Conservation (phyloP, 2,329 filamentous ascomycete species). For the Hypoxylon sp. region DNA sequence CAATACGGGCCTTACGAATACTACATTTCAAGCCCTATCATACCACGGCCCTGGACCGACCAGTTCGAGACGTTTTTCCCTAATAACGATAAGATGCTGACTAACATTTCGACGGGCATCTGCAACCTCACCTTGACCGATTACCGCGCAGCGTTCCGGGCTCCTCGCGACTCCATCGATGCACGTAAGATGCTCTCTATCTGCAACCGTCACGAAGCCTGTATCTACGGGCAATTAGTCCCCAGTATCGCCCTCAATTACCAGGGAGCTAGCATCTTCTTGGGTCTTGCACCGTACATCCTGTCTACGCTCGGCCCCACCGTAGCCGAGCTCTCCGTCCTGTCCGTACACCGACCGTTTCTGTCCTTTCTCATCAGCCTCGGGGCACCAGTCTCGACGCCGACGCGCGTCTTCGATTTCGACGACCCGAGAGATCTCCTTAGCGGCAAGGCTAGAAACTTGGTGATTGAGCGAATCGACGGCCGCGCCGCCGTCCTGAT, state of each 20-base stretch:
- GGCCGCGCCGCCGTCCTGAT: background rate
- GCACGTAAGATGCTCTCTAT: conserved; percentile 2
- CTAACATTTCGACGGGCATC: conserved; percentile 10
- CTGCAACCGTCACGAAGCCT: conserved; percentile 20
- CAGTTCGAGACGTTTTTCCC: conserved; percentile 13
- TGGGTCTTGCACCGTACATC: background rate
- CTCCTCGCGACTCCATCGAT: background rate
- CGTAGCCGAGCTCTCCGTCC: background rate
- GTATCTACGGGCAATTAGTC: conserved; percentile 1
- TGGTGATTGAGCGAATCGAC: background rate
- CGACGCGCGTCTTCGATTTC: background rate
- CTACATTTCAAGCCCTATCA: conserved; percentile 3
- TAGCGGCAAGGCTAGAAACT: background rate
- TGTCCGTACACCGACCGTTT: conserved; percentile 7
- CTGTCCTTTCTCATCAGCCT: background rate
- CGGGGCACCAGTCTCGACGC: conserved; percentile 1
- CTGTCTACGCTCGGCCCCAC: conserved; percentile 2
- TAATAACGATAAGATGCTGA: background rate
- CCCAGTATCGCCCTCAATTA: conserved; percentile 1
- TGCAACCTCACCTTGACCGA: conserved; percentile 14
- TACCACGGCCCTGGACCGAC: conserved; percentile 2
- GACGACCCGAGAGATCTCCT: background rate
- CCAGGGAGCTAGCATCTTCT: background rate
- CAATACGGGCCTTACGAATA: conserved; percentile 8
- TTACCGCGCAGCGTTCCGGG: conserved; percentile 1